A percentile compares a stretch with the other conserved stretches of the same genome.
Conservation (phyloP, 1,284 basidiomycete species). For the Anthracocystis setariae region DNA sequence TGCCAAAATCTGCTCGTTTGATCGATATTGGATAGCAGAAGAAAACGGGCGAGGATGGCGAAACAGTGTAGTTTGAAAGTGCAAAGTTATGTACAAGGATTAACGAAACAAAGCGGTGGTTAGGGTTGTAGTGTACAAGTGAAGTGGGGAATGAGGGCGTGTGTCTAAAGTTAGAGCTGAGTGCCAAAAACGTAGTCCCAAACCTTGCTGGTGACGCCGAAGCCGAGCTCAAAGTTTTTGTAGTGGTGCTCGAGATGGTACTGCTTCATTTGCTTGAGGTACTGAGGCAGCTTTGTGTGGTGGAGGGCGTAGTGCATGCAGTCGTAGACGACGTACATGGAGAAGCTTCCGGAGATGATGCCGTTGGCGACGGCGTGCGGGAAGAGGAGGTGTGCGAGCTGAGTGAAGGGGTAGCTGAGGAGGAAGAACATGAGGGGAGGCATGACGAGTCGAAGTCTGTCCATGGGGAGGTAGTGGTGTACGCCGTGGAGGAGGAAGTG, state of each 20-base stretch:
- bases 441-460: constrained; percentile 88
- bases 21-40: neutral
- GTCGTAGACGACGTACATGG: constrained; percentile 79
- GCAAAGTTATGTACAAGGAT: no score
- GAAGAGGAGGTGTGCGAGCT: constrained; percentile 84
- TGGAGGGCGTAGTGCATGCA: constrained; percentile 68
- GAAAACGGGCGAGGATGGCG: no score
- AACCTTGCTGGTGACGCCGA: constrained; percentile 92
- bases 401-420: constrained; percentile 88
- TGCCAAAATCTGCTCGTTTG: constrained; percentile 12
- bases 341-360: constrained; percentile 88
- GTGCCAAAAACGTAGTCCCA: constrained; percentile 96
- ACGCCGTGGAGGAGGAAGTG: constrained; percentile 96
- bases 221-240: constrained; percentile 91
- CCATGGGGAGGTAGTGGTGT: constrained; percentile 98
- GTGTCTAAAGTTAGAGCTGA: constrained; percentile 49
- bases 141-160: no score
- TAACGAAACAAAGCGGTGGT: no score
- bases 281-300: constrained; percentile 76
- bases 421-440: constrained; percentile 85
- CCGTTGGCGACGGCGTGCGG: constrained; percentile 86
- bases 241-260: constrained; percentile 98
- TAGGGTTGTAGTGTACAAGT: no score
- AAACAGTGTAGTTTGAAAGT: neutral
- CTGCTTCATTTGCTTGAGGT: constrained; percentile 91